Base-by-base conservation (phyloP, 345 rosid species). In the Citrus cavaleriei region DNA sequence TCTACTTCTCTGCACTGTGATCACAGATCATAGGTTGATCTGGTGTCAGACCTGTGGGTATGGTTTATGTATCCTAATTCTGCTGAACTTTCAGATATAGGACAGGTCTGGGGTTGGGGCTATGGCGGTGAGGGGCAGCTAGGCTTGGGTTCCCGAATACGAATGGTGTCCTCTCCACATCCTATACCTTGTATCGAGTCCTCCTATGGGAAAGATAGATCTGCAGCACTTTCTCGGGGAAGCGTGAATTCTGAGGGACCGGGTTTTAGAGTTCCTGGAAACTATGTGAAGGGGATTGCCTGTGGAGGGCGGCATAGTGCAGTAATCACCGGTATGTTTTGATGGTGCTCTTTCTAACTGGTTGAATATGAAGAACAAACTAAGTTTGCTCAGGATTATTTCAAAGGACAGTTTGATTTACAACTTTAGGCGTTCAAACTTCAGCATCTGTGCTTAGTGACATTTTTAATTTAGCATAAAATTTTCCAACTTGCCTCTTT, bases 101-200 rank as follows among this genome's bases (percentile, higher is more conserved):
- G 98, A 85, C 97, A 92, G 93, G 98, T 94, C 62, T 97, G 98
- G 98, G 99, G 97, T 79, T 97, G 99, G 99, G 99, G 99, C 78
- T 97, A 94, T 89, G 99, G 98, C 76, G 99, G 99, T 40, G 99
- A 97, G 85, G 99, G 99, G 81, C 99, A 97, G 88, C 99, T 97
- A 70, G 99, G 99, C 74, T 87, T 93, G 85, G 98, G 98, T 73
- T 93, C 99, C 38, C 91, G 98, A 66, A 88, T 94, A 78, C 90
- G 98, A 3, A 83, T 93, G 93, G 98, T 97, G 71, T 94, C 98
- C 80, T 92, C 98, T 68, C 99, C 99, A 70, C 98, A 94, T 86
- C 98, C 90, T 57, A 76, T 97, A 75, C 91, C 92, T 28, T 94
- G 98, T 79, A 72, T 91, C 37, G 97, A 94, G 80, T 77, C 93